These are phyloP conservation scores for Aspergillus brunneoviolaceus DNA, from an alignment of 2,329 filamentous ascomycete genomes.

Conservation along the genomic window DNA sequence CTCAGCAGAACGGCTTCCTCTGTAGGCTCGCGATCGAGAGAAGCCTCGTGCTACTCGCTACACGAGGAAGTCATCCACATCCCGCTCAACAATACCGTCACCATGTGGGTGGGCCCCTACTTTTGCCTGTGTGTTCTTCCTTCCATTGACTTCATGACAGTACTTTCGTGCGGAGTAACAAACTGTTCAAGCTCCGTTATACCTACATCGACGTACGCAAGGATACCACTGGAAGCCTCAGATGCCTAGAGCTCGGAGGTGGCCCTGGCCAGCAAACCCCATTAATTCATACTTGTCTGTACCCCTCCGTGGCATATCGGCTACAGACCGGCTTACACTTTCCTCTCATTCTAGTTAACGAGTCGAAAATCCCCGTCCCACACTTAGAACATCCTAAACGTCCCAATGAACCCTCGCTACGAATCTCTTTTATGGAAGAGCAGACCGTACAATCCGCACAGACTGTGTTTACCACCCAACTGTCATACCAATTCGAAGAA, in stretches of 20 bases:
- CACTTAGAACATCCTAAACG: conserved; percentile 45
- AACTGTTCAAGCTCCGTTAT: conserved; percentile 43
- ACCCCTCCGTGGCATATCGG: not conserved
- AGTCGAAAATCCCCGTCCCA: conserved; percentile 40
- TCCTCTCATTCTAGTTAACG: conserved; percentile 30
- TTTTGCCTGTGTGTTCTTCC: not conserved
- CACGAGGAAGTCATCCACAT: conserved; percentile 35
- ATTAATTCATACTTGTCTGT: conserved; percentile 42
- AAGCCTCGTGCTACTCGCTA: conserved; percentile 28
- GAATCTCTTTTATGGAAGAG: conserved; percentile 44
- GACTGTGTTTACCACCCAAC: conserved; percentile 41
- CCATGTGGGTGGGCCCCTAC: conserved; percentile 28
- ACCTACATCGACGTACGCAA: conserved; percentile 42
- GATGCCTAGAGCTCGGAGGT: conserved; percentile 40
- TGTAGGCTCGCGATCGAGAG: conserved; percentile 26
- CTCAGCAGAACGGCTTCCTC: conserved; percentile 26
- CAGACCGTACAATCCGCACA: conserved; percentile 43
- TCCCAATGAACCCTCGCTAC: conserved; percentile 33
- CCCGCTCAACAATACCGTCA: conserved; percentile 32
- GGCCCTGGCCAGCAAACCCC: conserved; percentile 36
- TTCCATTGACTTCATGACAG: conserved; percentile 19
- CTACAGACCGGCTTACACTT: not conserved
- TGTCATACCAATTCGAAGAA: conserved; percentile 45
- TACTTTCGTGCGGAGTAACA: conserved; percentile 40
- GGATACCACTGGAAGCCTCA: conserved; percentile 36